Percentiles rank a stretch among this genome's conserved stretches.
phyloP scores from a whole-genome alignment of 352 stramenopile species.

The Aphanomyces invadans region DNA sequence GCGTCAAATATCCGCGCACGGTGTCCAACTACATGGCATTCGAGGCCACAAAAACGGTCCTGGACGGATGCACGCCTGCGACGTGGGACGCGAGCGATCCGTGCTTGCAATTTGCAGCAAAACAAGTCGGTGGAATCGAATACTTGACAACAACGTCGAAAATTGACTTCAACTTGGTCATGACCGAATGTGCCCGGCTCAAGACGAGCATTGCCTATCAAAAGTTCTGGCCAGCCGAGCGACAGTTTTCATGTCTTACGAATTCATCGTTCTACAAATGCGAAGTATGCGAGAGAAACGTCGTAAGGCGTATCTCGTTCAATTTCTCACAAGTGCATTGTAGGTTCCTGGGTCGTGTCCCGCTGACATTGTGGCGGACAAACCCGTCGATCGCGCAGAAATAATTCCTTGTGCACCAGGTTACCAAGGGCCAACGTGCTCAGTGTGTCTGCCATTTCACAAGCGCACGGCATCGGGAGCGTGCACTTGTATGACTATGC shows the following conservation, averaged over 20 bases:
- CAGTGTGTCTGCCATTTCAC: constrained; percentile 46
- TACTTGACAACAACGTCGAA: not conserved
- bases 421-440: constrained; percentile 31
- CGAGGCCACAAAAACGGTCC: not conserved
- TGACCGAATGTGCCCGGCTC: constrained; percentile 33
- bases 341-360: constrained; percentile 44
- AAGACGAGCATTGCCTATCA: constrained; percentile 30
- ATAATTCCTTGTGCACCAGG: constrained; percentile 30
- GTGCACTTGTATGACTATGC: constrained; percentile 55
- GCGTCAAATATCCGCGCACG: constrained; percentile 1
- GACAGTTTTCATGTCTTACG: constrained; percentile 54
- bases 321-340: not conserved
- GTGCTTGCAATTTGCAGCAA: constrained; percentile 1
- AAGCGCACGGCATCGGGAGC: constrained; percentile 40
- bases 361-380: constrained; percentile 41
- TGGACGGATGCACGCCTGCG: not conserved
- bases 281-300: constrained; percentile 31
- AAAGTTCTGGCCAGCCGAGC: constrained; percentile 50
- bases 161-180: constrained; percentile 32
- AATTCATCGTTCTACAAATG: constrained; percentile 52
- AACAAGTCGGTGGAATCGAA: not conserved
- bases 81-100: constrained; percentile 7
- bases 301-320: not conserved
- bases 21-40: constrained; percentile 12
- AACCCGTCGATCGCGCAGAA: constrained; percentile 15